Evolutionary conservation across 495 filamentous ascomycete genomes (phyloP).

Genomic region (Filosporella fistucella): DNA sequence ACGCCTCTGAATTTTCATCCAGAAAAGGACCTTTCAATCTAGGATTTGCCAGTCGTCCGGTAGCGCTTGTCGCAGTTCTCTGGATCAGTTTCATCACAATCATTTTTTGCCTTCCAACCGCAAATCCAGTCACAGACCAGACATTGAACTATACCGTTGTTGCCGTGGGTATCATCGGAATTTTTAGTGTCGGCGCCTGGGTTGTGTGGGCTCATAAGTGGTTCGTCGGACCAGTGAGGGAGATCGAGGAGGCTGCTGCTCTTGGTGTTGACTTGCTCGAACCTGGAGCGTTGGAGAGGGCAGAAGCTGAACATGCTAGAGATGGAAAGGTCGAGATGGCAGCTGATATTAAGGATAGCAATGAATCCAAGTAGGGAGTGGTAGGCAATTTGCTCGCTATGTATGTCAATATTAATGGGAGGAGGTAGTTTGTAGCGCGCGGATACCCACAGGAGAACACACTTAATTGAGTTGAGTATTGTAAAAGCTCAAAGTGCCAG

Average conservation of each 20-base stretch:
- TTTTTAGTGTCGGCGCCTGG: conserved; percentile 39
- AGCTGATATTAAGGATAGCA: not conserved
- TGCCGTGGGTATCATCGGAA: conserved; percentile 54
- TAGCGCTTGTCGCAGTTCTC: conserved; percentile 45
- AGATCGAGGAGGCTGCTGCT: conserved; percentile 44
- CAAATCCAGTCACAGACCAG: conserved; percentile 51
- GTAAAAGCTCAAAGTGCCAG: no score
- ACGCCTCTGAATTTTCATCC: conserved; percentile 33
- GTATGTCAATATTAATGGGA: no score
- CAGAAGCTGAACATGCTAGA: conserved; percentile 23
- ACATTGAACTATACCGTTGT: conserved; percentile 60
- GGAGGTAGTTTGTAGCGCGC: no score
- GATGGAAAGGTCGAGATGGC: not conserved
- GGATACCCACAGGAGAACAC: no score
- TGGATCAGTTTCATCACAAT: conserved; percentile 55
- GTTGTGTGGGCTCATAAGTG: conserved; percentile 47
- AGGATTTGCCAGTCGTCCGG: conserved; percentile 45
- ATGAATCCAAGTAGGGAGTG: not conserved
- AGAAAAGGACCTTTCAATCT: conserved; percentile 53
- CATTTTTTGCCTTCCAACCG: conserved; percentile 60
- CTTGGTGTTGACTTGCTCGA: conserved; percentile 43
- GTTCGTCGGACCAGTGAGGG: conserved; percentile 53
- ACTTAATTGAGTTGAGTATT: no score
- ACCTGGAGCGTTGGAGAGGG: conserved; percentile 42
- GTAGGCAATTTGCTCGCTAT: no score